Percentiles rank a stretch among this genome's conserved stretches.
Evolutionary conservation across 2,329 filamentous ascomycete species (phyloP).

Genomic region (Thermothelomyces thermophilus): DNA sequence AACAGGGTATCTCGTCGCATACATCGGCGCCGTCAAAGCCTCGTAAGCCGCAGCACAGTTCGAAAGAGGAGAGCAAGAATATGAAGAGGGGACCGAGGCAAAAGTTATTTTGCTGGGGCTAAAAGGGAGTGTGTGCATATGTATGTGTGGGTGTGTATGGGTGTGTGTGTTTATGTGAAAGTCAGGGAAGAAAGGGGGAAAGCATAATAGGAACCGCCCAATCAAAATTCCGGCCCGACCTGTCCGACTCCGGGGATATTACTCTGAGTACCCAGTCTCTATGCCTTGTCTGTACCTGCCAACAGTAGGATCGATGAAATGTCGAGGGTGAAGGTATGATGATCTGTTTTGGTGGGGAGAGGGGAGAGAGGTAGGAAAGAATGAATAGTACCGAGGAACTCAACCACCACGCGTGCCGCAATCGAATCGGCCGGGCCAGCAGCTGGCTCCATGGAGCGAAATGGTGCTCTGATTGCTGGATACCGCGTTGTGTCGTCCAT

Average conservation of each 20-base stretch:
- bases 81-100: neutral
- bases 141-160: too few species aligned
- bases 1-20: slow-evolving; percentile 6
- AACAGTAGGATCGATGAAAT: neutral
- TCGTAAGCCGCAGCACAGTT: neutral
- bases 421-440: too few species aligned
- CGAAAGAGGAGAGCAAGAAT: neutral
- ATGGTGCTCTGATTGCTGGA: too few species aligned
- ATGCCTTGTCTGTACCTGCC: slow-evolving; percentile 8
- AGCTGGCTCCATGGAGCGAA: too few species aligned
- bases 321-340: neutral
- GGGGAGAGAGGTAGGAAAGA: neutral
- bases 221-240: neutral
- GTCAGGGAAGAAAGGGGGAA: neutral
- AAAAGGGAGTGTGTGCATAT: neutral
- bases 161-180: too few species aligned
- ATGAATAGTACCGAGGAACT: neutral
- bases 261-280: slow-evolving; percentile 8
- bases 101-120: neutral
- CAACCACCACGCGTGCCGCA: neutral
- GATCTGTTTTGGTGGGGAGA: too few species aligned
- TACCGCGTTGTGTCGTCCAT: too few species aligned
- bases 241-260: slow-evolving; percentile 8
- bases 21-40: neutral
- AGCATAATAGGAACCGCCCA: neutral